Conservation (phyloP, 2,329 filamentous ascomycete species). For the Coniella vitis region DNA sequence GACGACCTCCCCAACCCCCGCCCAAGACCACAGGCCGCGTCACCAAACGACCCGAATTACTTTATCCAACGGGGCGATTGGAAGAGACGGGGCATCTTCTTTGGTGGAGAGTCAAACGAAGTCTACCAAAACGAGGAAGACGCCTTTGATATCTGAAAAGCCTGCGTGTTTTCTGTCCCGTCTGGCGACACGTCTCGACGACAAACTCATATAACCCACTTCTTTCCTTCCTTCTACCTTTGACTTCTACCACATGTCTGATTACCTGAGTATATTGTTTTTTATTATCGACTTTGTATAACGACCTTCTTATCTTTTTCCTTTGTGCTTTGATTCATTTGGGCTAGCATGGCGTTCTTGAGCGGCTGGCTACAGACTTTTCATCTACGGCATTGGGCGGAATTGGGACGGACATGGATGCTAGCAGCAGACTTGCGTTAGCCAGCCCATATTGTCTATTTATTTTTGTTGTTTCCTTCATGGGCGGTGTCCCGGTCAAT, state of each 20-base stretch:
- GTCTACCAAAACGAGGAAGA: constrained; percentile 22
- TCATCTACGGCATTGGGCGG: not conserved
- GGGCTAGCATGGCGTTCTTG: constrained; percentile 12
- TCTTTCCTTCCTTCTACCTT: not conserved
- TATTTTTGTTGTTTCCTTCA: not conserved
- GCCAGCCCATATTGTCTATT: not conserved
- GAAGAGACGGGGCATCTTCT: constrained; percentile 31
- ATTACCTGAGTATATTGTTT: not conserved
- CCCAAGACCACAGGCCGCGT: constrained; percentile 18
- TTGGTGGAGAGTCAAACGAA: constrained; percentile 17
- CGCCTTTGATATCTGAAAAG: constrained; percentile 19
- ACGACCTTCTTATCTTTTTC: not conserved
- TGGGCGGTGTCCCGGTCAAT: no score
- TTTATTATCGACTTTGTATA: not conserved
- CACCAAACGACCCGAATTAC: constrained; percentile 19
- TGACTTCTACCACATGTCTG: not conserved
- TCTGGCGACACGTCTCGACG: not conserved
- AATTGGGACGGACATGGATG: not conserved
- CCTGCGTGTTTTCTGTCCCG: no score
- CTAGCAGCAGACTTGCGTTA: not conserved
- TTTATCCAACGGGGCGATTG: constrained; percentile 28
- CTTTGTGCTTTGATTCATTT: not conserved
- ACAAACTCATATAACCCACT: not conserved
- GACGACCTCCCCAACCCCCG: constrained; percentile 8
- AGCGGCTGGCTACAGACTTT: not conserved